Conservation (phyloP, 1,284 basidiomycete species). For the Rhodofomes roseus region DNA sequence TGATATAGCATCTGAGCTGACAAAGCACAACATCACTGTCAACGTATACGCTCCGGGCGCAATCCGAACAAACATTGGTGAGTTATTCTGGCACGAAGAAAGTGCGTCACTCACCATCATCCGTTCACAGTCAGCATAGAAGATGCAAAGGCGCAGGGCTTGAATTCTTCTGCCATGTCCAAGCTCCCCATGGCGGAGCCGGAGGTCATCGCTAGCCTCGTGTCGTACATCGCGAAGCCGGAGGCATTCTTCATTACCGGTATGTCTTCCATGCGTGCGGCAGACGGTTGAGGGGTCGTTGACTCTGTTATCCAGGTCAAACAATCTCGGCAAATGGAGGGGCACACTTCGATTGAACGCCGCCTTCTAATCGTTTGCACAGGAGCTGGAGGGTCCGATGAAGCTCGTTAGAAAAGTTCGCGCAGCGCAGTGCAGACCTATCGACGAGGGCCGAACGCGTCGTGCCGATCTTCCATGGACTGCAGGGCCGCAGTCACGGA, state of each 20-base stretch:
- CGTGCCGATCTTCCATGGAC: too few relatives aligned
- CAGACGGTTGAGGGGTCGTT: neutral
- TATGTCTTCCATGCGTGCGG: neutral
- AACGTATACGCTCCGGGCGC: constrained; percentile 1
- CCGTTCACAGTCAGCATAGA: neutral
- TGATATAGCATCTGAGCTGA: neutral
- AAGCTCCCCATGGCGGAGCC: neutral
- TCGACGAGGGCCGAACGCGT: too few relatives aligned
- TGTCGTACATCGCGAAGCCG: constrained; percentile 6
- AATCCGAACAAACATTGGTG: neutral
- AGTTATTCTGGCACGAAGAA: neutral
- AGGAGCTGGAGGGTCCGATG: too few relatives aligned
- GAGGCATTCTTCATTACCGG: constrained; percentile 3
- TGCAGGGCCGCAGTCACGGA: too few relatives aligned
- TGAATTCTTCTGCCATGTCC: neutral
- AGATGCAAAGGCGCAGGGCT: neutral
- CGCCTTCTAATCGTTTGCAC: too few relatives aligned
- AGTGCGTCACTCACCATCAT: neutral
- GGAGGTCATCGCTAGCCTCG: constrained; percentile 3
- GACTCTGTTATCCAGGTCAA: neutral
- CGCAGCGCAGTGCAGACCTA: too few relatives aligned
- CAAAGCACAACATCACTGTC: neutral
- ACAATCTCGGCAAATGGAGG: constrained; percentile 1
- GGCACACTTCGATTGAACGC: neutral
- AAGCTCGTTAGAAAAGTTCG: too few relatives aligned